A percentile compares a stretch with the other conserved stretches of the same genome.
Evolutionary conservation across 2,329 filamentous ascomycete genomes (phyloP).

Genomic region (Xylaria sp.): DNA sequence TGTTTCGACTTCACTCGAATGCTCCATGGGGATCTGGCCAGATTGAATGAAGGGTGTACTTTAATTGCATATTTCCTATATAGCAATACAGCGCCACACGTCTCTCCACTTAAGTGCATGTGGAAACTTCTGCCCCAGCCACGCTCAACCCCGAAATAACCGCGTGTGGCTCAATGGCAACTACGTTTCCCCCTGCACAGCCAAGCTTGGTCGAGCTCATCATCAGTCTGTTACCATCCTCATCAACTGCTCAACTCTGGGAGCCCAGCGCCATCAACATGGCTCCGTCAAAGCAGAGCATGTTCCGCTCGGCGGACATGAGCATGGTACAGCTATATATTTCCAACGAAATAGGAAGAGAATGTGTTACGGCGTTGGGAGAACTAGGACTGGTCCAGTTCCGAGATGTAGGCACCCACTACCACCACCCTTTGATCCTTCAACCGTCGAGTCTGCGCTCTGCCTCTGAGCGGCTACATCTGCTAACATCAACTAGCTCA

Average conservation of each 20-base stretch:
- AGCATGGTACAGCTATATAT: constrained; percentile 99
- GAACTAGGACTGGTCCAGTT: constrained; percentile 98
- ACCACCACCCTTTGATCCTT: constrained; percentile 36
- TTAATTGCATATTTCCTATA: background rate
- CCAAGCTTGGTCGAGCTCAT: constrained; percentile 40
- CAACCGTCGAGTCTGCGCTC: background rate
- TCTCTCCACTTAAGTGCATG: no score
- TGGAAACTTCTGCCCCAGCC: no score
- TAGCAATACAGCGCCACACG: background rate
- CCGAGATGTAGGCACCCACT: constrained; percentile 78
- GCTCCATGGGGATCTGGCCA: no score
- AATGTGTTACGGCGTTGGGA: constrained; percentile 95
- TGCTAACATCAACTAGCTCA: constrained; percentile 70
- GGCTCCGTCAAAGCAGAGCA: constrained; percentile 82
- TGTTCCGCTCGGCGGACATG: constrained; percentile 99
- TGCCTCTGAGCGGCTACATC: constrained; percentile 18
- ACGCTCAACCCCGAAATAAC: constrained; percentile 20
- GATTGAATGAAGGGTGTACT: no score
- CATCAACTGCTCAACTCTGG: constrained; percentile 39
- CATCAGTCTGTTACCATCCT: constrained; percentile 39
- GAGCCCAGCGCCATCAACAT: constrained; percentile 57
- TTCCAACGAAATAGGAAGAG: constrained; percentile 97
- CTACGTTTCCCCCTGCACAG: constrained; percentile 34
- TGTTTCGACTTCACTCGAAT: no score
- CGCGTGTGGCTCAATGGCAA: constrained; percentile 41